phyloP scores from a whole-genome alignment of 2,329 filamentous ascomycete genomes.

The Ceratocystis harringtonii region DNA sequence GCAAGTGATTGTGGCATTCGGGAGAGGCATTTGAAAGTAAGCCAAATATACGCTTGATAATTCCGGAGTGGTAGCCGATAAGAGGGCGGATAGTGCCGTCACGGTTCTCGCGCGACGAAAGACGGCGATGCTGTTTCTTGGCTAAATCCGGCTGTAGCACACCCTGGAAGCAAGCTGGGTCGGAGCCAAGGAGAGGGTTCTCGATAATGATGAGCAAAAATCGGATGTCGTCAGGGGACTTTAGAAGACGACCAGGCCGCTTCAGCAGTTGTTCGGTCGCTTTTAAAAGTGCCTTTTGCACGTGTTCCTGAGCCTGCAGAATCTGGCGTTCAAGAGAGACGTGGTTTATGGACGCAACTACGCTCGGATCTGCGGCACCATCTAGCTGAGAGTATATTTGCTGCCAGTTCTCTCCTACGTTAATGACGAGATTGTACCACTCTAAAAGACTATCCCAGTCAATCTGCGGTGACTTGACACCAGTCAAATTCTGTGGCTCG shows the following conservation, averaged over 20 bases:
- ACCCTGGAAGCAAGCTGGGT: slow-evolving; percentile 29
- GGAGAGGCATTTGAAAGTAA: slow-evolving; percentile 61
- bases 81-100: slow-evolving; percentile 13
- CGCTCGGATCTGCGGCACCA: slow-evolving; percentile 11
- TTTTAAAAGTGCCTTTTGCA: slow-evolving; percentile 57
- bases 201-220: slow-evolving; percentile 65
- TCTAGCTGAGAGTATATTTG: slow-evolving; percentile 31
- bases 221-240: slow-evolving; percentile 52
- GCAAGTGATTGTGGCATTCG: slow-evolving; percentile 60
- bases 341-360: slow-evolving; percentile 22
- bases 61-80: slow-evolving; percentile 56
- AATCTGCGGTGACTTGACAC: slow-evolving; percentile 49
- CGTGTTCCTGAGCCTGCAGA: slow-evolving; percentile 48
- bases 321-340: slow-evolving; percentile 33
- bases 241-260: slow-evolving; percentile 56
- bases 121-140: slow-evolving; percentile 2
- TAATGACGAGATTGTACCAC: slow-evolving; percentile 60
- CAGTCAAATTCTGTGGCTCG: slow-evolving; percentile 24
- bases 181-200: slow-evolving; percentile 57
- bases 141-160: slow-evolving; percentile 23
- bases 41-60: slow-evolving; percentile 73
- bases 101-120: slow-evolving; percentile 4
- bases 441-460: slow-evolving; percentile 56
- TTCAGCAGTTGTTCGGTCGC: slow-evolving; percentile 66
- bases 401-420: slow-evolving; percentile 53